Percentiles rank a stretch among this genome's conserved stretches.
Evolutionary conservation across 768 basidiomycete genomes (phyloP).

Genomic region (Suillus subalutaceus): DNA sequence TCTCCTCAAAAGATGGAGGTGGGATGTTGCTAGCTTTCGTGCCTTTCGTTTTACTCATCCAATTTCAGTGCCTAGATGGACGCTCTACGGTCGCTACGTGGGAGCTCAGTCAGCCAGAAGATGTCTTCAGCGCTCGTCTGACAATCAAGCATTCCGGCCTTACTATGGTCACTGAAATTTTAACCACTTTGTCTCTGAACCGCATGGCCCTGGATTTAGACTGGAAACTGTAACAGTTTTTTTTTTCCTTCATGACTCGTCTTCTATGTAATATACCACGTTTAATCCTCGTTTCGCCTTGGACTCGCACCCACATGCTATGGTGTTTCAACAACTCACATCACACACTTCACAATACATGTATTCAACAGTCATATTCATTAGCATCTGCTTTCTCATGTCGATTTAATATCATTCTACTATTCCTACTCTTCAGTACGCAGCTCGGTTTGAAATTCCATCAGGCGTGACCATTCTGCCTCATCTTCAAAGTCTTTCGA

Average conservation of each 20-base stretch:
- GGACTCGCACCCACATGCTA: neutral
- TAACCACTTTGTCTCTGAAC: constrained; percentile 75
- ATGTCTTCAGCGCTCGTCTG: constrained; percentile 61
- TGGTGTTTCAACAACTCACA: constrained; percentile 1
- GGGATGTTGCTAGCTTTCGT: constrained; percentile 18
- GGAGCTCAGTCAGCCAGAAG: constrained; percentile 61
- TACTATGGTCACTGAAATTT: constrained; percentile 70
- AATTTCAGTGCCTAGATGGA: constrained; percentile 62
- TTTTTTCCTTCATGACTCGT: neutral
- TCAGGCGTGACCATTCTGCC: constrained; percentile 75
- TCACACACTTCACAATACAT: constrained; percentile 5
- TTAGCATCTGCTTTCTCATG: neutral
- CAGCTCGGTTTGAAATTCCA: constrained; percentile 49
- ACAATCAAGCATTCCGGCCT: constrained; percentile 62
- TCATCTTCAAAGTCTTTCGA: constrained; percentile 90
- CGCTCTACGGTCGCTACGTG: constrained; percentile 65
- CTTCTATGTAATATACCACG: neutral
- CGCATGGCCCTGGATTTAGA: constrained; percentile 64
- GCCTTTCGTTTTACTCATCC: constrained; percentile 6
- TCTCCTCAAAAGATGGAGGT: constrained; percentile 70
- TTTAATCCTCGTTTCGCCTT: constrained; percentile 3
- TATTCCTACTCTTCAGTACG: constrained; percentile 20
- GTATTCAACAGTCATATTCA: constrained; percentile 3
- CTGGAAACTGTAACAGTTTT: constrained; percentile 42
- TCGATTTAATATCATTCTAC: constrained; percentile 2